phyloP scores from a whole-genome alignment of 768 basidiomycete species.

The Leccinum truebloodii region DNA sequence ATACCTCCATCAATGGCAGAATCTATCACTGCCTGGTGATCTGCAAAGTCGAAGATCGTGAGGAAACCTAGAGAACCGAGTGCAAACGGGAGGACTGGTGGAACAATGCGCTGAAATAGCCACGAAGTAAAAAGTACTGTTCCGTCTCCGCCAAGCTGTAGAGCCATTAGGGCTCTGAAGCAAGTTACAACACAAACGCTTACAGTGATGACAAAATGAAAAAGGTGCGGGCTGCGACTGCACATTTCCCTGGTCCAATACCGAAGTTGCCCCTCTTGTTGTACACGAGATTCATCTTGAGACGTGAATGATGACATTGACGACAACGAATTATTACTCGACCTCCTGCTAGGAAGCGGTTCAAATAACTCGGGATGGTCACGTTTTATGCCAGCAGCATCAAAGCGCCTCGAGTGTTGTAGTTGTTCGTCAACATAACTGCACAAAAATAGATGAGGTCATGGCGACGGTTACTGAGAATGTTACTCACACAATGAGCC shows the following conservation, averaged over 20 bases:
- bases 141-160: slow-evolving; percentile 94
- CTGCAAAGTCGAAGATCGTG: slow-evolving; percentile 92
- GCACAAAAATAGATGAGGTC: slow-evolving; percentile 18
- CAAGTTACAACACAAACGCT: slow-evolving; percentile 30
- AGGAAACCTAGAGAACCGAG: slow-evolving; percentile 97
- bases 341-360: slow-evolving; percentile 73
- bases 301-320: slow-evolving; percentile 49
- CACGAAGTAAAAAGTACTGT: slow-evolving; percentile 99
- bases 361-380: slow-evolving; percentile 88
- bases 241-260: slow-evolving; percentile 99
- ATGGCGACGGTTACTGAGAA: slow-evolving; percentile 11
- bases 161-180: slow-evolving; percentile 12
- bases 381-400: slow-evolving; percentile 82
- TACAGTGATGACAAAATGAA: slow-evolving; percentile 97
- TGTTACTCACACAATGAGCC: slow-evolving; percentile 77
- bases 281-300: slow-evolving; percentile 38
- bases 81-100: slow-evolving; percentile 97
- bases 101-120: slow-evolving; percentile 98
- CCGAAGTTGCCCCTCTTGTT: slow-evolving; percentile 86
- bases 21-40: slow-evolving; percentile 85
- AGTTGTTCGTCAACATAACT: slow-evolving; percentile 97
- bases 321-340: slow-evolving; percentile 62
- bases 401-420: slow-evolving; percentile 86
- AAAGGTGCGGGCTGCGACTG: slow-evolving; percentile 82
- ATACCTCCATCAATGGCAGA: slow-evolving; percentile 89